phyloP scores from a whole-genome alignment of 805 yeast species.

The Kuraishia ogatae region DNA sequence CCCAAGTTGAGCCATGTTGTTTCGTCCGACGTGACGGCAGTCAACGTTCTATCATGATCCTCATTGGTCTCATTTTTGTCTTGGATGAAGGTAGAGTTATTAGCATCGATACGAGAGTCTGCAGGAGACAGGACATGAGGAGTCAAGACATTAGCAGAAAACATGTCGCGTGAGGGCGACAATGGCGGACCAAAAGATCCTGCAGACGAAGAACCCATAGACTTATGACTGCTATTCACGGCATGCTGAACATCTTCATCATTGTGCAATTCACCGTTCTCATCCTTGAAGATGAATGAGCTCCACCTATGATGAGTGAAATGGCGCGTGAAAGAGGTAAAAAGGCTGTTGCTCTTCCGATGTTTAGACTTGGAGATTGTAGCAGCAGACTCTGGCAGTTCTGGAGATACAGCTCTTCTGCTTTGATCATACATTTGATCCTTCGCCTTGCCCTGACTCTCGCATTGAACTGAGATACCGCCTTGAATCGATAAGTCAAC shows the following conservation, averaged over 20 bases:
- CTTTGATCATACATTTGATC: not conserved
- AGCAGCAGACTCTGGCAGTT: not conserved
- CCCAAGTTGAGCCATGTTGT: constrained; percentile 15
- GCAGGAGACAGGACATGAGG: not conserved
- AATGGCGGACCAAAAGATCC: not conserved
- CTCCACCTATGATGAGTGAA: constrained; percentile 14
- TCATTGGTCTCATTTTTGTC: not conserved
- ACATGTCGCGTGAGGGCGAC: not conserved
- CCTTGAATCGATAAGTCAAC: not conserved
- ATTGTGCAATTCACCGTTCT: not conserved
- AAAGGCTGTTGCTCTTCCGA: not conserved
- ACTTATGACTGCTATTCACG: not conserved
- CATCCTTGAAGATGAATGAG: not conserved
- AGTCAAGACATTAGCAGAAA: not conserved
- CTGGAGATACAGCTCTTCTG: not conserved
- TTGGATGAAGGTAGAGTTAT: not conserved
- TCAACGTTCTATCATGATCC: not conserved
- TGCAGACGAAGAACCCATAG: not conserved
- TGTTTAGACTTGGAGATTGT: not conserved
- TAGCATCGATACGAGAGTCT: not conserved
- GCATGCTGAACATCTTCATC: not conserved
- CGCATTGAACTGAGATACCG: not conserved
- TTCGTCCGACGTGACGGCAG: constrained; percentile 8
- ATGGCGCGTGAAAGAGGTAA: constrained; percentile 3
- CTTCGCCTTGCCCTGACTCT: not conserved